These are phyloP conservation scores for Grifola frondosa DNA, from an alignment of 1,284 basidiomycete species.

Conservation along the genomic window DNA sequence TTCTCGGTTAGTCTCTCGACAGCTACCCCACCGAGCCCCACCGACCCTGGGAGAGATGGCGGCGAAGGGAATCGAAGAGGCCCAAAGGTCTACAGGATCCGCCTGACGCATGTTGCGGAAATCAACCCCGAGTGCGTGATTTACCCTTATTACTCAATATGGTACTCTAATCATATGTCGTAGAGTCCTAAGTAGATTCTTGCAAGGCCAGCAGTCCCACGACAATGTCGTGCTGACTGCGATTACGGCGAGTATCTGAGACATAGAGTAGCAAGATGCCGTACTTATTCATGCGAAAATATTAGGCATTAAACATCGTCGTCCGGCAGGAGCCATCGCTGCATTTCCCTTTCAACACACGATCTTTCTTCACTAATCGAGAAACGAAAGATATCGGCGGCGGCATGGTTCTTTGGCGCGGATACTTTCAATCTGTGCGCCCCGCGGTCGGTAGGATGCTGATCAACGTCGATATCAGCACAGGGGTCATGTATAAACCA, in stretches of 20 bases:
- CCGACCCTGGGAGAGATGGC: slow-evolving; percentile 4
- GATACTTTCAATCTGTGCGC: slow-evolving; percentile 72
- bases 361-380: slow-evolving; percentile 68
- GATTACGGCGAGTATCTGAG: slow-evolving; percentile 56
- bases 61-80: slow-evolving; percentile 7
- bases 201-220: slow-evolving; percentile 61
- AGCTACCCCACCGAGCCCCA: slow-evolving; percentile 26
- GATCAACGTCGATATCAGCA: slow-evolving; percentile 75
- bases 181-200: slow-evolving; percentile 65
- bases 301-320: slow-evolving; percentile 68
- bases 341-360: slow-evolving; percentile 68
- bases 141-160: slow-evolving; percentile 11
- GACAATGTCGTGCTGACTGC: slow-evolving; percentile 70
- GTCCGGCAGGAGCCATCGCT: slow-evolving; percentile 69
- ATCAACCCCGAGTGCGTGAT: slow-evolving; percentile 68
- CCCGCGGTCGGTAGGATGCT: slow-evolving; percentile 64
- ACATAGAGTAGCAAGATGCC: slow-evolving; percentile 3
- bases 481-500: slow-evolving; percentile 68
- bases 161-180: too few species aligned
- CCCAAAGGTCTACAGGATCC: slow-evolving; percentile 61
- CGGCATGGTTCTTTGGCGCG: slow-evolving; percentile 68
- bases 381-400: slow-evolving; percentile 64
- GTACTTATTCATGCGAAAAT: slow-evolving; percentile 3
- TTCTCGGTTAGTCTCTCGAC: slow-evolving; percentile 51
- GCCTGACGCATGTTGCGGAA: slow-evolving; percentile 61